Evolutionary conservation across 1,284 basidiomycete species (phyloP), one percentile per base, ranked within the genome.

Genomic region (Pseudozyma tsukubaensis): DNA sequence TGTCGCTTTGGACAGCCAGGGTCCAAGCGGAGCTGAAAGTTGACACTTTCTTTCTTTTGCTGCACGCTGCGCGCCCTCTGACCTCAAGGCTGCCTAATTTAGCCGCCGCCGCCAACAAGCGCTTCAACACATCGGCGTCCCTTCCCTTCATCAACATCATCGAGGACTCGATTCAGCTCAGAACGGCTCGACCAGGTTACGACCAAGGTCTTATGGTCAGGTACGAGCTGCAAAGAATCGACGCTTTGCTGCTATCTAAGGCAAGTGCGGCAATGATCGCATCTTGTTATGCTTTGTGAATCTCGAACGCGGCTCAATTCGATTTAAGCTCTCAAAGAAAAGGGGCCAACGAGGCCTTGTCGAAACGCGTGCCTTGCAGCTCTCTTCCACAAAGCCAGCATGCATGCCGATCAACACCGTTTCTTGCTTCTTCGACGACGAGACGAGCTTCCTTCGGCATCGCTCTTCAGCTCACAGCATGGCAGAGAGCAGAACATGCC

Each of bases 1-100:
- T 66, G 63, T 66, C 56, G 18, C 57, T 59, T 51, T 59, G 48
- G 57, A 60, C 51, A 50, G 53, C 16, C 40, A 44, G 60, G 53
- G 54, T 63, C 54, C 53, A 63, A n/a, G 44, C 44, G 21, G 19
- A 43, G 35, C 40, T 19, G 21, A 48, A 48, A 44, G 37, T 37
- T 34, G 19, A 40, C 29, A 16, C 34, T 39, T 40, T 19, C 3
- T 12, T 18, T 39, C 24, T 43, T 13, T 29, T 54, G 45, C 42
- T 59, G 58, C 50, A 59, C 36, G 43, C 34, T 59, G 50, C 50
- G 43, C 34, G 58, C 42, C 47, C 42, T 50, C 48, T 58, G 37
- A 58, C 56, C 48, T 50, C 57, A 51, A 40, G 18, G n/a, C 34
- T 36, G 49, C 34, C 19, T 21, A 37, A 51, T 18, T 59, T 59